Base-by-base conservation (phyloP, 495 filamentous ascomycete species). In the Aspergillus wentii region DNA sequence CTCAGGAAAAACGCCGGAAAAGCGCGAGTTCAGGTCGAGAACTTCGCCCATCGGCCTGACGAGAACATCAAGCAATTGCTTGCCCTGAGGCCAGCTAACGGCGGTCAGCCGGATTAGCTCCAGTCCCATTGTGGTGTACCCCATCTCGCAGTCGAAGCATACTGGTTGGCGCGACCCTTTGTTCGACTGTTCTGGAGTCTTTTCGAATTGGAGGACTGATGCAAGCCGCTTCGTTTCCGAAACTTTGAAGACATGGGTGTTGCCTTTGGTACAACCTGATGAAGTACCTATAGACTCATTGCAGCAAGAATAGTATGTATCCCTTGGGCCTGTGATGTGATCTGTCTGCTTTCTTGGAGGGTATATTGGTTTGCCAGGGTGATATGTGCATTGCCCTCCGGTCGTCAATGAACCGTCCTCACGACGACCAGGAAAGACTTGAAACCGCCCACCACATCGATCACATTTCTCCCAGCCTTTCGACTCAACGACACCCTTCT, bases 111-210 rank as follows among this genome's bases (percentile, higher is more conserved):
- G 85, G 30, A 97, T 79, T 10, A 99, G 69, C 53, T 99, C 92
- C 39, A 96, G 55, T 0, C 92, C 92, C 23, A 80, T 46, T 1
- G 82, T 82, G 0, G 92, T 97, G 55, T 92, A 99, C 7, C 86
- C 85, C 92, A 99, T 99, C 52, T 99, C 92, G 54, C 94, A 95
- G 57, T 99, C 92, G 47, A 99, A 83, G 49, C 78, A 82, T 10
- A 97, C 76, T 3, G 79, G 78, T 29, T 41, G 58, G 35, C 52
- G 51, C 10, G 48, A 43, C 20, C 34, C 54, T 35, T 49, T 59
- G 4, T 65, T 49, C 8, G 66, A 61, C 33, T 86, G 82, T 11
- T 54, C 41, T 0, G 90, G 88, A 2, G 94, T 97, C 42, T 75
- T 54, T 35, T 76, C 71, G 53, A 95, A 99, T 23, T 86, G 87